A percentile compares a stretch with the other conserved stretches of the same genome.
These are phyloP conservation scores for Mycena haematopus DNA, from an alignment of 768 basidiomycete species.

Conservation along the genomic window DNA sequence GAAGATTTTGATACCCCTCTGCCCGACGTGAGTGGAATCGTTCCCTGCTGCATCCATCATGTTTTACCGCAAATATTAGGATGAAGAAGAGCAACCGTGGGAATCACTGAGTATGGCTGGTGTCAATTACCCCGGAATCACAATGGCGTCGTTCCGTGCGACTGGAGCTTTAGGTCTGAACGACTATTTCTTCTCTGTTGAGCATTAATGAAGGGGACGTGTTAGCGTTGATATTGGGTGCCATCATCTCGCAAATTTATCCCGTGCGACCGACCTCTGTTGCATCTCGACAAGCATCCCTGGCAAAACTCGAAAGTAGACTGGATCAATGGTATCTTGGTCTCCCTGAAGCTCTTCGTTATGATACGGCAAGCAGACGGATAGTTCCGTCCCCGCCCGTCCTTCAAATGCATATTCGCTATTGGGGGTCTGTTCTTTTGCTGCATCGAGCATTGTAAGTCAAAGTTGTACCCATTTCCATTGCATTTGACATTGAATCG, in stretches of 20 bases:
- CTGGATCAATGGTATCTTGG: conserved; percentile 79
- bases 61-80: conserved; percentile 44
- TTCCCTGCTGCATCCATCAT: not conserved
- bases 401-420: conserved; percentile 72
- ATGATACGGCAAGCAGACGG: conserved; percentile 61
- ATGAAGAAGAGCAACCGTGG: conserved; percentile 65
- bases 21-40: conserved; percentile 53
- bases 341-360: conserved; percentile 68
- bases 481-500: conserved; percentile 21
- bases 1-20: conserved; percentile 72
- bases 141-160: conserved; percentile 38
- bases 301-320: conserved; percentile 65
- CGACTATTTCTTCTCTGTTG: conserved; percentile 14
- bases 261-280: conserved; percentile 62
- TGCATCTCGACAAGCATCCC: conserved; percentile 52
- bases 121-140: conserved; percentile 11
- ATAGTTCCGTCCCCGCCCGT: conserved; percentile 67
- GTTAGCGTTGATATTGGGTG: conserved; percentile 69
- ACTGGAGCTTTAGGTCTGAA: conserved; percentile 64
- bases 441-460: conserved; percentile 83
- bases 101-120: conserved; percentile 44
- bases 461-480: not conserved
- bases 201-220: not conserved
- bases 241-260: conserved; percentile 72
- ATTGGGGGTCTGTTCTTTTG: conserved; percentile 77